Base-by-base conservation (phyloP, 805 yeast genomes). In the Suhomyces faveliae region DNA sequence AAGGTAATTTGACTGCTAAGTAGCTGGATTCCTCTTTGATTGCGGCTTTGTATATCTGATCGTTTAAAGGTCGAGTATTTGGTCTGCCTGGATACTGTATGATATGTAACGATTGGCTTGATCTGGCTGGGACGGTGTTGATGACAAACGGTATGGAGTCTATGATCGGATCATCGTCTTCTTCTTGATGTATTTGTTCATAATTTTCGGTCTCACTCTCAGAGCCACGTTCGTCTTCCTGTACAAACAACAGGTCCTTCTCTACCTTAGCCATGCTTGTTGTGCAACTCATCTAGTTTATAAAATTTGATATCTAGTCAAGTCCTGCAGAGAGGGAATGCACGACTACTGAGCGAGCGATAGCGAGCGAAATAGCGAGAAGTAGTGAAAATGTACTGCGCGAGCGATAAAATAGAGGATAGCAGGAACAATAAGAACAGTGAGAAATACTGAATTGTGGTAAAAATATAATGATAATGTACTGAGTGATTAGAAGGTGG, bases 1-100 rank as follows among this genome's bases (percentile, higher is more conserved):
- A 67, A 11, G 96, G 96, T 5, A 87, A 70, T 51, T 85, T 88
- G 30, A 91, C 77, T 61, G 89, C 96, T 51, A 94, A 68, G 10
- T 83, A 73, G 2, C 81, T 79, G 1, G 89, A 74, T 22, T 76
- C 69, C 1, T 79, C 79, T 59, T 90, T 92, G 50, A 86, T 63
- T 37, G 85, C 66, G 0, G 83, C 71, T 13, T 67, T 66, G 50
- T 75, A 61, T 29, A 59, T 62, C 1, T 59, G 58, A 3, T 62
- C 66, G 2, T 62, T 57, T 35, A 74, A 70, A 0, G 78, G 70
- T 25, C 78, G 67, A 5, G 55, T 59, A 40, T 68, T 67, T 8
- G 82, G 73, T 40, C 85, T 69, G 4, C 85, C 84, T 5, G 57
- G 57, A 47, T 63, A 73, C 51, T 73, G 77, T n/a, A 73, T 47